These are phyloP conservation scores for Teratosphaeria nubilosa DNA, from an alignment of 2,329 filamentous ascomycete species.

Conservation along the genomic window DNA sequence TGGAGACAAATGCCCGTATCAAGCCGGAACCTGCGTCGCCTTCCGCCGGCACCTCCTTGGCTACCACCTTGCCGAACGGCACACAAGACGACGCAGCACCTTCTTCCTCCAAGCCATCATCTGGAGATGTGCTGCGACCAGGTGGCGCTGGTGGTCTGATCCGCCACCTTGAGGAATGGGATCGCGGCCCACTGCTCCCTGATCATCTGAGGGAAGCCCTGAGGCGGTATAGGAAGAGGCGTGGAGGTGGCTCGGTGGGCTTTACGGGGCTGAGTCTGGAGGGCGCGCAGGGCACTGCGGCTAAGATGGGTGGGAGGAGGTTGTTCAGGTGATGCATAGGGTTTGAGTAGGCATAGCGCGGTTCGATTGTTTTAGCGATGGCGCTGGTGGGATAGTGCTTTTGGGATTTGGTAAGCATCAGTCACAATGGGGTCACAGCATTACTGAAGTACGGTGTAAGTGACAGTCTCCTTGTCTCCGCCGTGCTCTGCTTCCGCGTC, in stretches of 20 bases:
- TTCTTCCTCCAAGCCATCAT: neutral
- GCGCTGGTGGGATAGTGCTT: neutral
- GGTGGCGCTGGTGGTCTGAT: conserved; percentile 20
- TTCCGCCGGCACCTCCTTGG: neutral
- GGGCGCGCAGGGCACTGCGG: conserved; percentile 35
- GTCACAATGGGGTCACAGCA: neutral
- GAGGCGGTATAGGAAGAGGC: conserved; percentile 53
- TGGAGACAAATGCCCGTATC: neutral
- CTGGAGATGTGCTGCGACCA: conserved; percentile 5
- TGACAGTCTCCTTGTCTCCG: neutral
- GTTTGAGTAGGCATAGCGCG: neutral
- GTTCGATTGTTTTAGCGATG: neutral
- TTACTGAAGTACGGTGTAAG: neutral
- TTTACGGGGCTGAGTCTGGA: conserved; percentile 41
- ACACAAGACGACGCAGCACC: neutral
- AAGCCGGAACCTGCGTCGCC: conserved; percentile 2
- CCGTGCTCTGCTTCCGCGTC: neutral
- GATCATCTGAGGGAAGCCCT: conserved; percentile 67
- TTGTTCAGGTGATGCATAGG: conserved; percentile 31
- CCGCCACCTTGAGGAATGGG: conserved; percentile 22
- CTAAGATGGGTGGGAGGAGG: conserved; percentile 35
- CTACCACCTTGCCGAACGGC: neutral
- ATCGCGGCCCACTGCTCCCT: conserved; percentile 53
- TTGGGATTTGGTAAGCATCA: neutral
- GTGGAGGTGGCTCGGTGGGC: conserved; percentile 51